phyloP scores from a whole-genome alignment of 768 basidiomycete species.

The Tulasnella sp. region DNA sequence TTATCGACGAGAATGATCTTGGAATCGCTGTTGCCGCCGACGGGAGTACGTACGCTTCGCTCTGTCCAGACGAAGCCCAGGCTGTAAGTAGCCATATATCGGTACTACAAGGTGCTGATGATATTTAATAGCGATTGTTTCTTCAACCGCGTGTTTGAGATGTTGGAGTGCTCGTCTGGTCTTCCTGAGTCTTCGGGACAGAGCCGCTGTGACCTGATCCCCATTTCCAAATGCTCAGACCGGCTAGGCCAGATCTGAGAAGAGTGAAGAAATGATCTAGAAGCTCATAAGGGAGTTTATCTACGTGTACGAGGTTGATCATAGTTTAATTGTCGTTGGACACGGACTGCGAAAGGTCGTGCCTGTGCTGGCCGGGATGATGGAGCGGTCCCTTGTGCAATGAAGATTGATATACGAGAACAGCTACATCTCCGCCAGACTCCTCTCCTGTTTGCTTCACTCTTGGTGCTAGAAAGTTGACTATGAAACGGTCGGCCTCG shows the following conservation, averaged over 20 bases:
- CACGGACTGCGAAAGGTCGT: too few relatives aligned
- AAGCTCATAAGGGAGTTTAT: too few relatives aligned
- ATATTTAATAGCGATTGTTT: not conserved
- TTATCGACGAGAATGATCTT: not conserved
- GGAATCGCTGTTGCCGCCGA: not conserved
- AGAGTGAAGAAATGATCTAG: too few relatives aligned
- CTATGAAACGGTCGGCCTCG: not conserved
- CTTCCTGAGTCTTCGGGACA: not conserved
- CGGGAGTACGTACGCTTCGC: not conserved
- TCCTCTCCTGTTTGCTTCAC: not conserved
- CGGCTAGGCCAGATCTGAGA: too few relatives aligned
- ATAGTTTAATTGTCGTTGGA: too few relatives aligned
- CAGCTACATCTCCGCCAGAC: not conserved
- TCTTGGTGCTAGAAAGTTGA: not conserved
- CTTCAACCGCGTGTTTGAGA: not conserved
- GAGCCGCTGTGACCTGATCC: not conserved
- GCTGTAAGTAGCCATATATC: not conserved
- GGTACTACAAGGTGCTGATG: not conserved
- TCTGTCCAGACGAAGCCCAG: not conserved
- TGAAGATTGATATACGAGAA: not conserved
- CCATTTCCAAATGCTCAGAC: not conserved
- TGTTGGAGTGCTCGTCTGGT: not conserved
- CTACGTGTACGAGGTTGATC: too few relatives aligned
- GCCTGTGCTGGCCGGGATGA: too few relatives aligned
- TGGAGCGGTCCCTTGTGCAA: too few relatives aligned